A percentile compares a stretch with the other conserved stretches of the same genome.
Conservation (phyloP, 179 eudicot species). For the Beta macrorhiza region DNA sequence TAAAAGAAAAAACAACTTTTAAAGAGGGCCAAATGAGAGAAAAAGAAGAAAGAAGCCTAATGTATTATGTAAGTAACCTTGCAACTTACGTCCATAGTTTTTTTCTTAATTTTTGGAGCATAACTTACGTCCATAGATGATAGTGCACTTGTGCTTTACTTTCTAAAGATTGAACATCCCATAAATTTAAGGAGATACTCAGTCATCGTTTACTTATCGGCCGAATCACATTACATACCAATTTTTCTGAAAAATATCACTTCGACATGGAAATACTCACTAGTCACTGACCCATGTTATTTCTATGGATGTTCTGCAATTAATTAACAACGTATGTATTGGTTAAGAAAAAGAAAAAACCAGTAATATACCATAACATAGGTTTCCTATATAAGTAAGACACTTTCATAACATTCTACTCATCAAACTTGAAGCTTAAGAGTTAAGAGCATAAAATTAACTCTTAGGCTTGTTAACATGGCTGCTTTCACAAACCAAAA, state of each 20-base stretch:
- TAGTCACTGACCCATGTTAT: neutral
- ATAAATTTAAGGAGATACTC: neutral
- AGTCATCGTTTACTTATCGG: neutral
- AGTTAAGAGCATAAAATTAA: neutral
- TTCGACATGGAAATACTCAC: too few relatives aligned
- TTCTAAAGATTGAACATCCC: too few relatives aligned
- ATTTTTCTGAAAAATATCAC: too few relatives aligned
- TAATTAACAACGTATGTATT: neutral
- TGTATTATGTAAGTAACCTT: too few relatives aligned
- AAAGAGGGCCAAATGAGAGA: too few relatives aligned
- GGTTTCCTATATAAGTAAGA: neutral
- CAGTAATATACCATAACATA: neutral
- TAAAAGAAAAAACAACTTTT: too few relatives aligned
- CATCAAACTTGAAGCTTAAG: neutral
- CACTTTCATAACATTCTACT: neutral
- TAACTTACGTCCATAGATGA: too few relatives aligned
- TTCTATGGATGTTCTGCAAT: neutral
- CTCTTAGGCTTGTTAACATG: neutral
- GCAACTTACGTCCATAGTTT: too few relatives aligned
- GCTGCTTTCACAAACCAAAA: slow-evolving; percentile 1
- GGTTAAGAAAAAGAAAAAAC: neutral
- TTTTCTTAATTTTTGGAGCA: too few relatives aligned
- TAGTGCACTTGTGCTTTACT: too few relatives aligned
- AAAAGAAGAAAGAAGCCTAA: too few relatives aligned
- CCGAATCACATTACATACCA: neutral